Evolutionary conservation across 257 asterid genomes (phyloP).

Genomic region (Primulina eburnea): DNA sequence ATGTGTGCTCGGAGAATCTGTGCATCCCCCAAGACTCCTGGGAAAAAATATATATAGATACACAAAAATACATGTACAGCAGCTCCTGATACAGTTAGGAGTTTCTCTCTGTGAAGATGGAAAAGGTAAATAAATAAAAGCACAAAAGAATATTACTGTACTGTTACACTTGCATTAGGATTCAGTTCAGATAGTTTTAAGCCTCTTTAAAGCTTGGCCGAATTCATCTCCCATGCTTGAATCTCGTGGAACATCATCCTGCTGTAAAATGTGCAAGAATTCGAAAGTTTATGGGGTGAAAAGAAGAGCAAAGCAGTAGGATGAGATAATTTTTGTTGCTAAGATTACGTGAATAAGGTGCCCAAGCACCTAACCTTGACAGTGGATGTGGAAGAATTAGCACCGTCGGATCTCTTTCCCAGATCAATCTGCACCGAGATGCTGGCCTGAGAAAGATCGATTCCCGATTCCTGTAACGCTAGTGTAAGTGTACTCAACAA

Average conservation of each 20-base stretch:
- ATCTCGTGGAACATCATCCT: conserved; percentile 30
- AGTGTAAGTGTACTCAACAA: conserved; percentile 69
- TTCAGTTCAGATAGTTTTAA: conserved; percentile 57
- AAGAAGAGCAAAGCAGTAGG: not conserved
- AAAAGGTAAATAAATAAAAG: conserved; percentile 39
- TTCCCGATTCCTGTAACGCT: conserved; percentile 82
- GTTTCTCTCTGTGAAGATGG: conserved; percentile 26
- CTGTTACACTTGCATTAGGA: conserved; percentile 33
- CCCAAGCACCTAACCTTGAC: conserved; percentile 47
- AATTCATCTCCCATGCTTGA: conserved; percentile 51
- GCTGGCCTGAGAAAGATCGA: conserved; percentile 77
- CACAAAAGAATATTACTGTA: conserved; percentile 40
- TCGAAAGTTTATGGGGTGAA: not conserved
- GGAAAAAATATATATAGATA: conserved; percentile 22
- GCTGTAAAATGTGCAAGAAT: conserved; percentile 32
- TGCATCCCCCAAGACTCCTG: conserved; percentile 35
- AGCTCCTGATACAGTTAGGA: conserved; percentile 38
- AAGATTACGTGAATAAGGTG: not conserved
- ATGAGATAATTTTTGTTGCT: not conserved
- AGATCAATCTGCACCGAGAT: conserved; percentile 88
- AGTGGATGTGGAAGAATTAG: conserved; percentile 45
- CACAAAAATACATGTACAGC: conserved; percentile 55
- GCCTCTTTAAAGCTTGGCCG: conserved; percentile 58
- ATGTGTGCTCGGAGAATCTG: conserved; percentile 37
- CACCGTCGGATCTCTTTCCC: conserved; percentile 54